Evolutionary conservation across 148 eudicot genomes (phyloP).

Genomic region (Chenopodium quinoa): DNA sequence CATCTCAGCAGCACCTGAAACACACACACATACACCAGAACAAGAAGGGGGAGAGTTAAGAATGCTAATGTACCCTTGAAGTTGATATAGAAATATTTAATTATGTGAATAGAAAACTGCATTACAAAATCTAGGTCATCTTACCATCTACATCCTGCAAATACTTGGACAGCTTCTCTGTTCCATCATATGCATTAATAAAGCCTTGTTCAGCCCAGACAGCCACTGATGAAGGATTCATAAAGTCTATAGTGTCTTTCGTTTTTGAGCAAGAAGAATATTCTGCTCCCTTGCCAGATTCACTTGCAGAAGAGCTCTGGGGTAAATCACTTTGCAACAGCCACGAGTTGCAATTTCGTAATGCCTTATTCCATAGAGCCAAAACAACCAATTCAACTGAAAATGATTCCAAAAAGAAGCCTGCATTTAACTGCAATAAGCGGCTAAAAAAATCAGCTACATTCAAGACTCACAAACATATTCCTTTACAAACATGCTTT

Average conservation of each 20-base stretch:
- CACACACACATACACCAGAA: neutral
- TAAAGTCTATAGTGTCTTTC: conserved; percentile 19
- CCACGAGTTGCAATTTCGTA: conserved; percentile 38
- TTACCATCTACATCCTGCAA: conserved; percentile 38
- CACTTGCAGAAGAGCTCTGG: conserved; percentile 27
- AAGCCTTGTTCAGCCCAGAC: conserved; percentile 48
- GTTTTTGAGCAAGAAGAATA: conserved; percentile 20
- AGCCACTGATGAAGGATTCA: conserved; percentile 30
- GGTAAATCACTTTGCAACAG: conserved; percentile 16
- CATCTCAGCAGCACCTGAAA: conserved; percentile 38
- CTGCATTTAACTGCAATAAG: conserved; percentile 40
- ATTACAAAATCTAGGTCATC: neutral
- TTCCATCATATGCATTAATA: conserved; percentile 39
- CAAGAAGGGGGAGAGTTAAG: neutral
- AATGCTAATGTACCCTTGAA: neutral
- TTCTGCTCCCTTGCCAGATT: conserved; percentile 17
- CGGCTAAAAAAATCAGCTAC: conserved; percentile 4
- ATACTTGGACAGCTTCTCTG: conserved; percentile 38
- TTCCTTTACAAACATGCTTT: neutral
- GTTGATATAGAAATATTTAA: neutral
- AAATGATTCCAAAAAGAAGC: conserved; percentile 41
- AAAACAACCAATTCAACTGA: conserved; percentile 45
- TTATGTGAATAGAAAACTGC: neutral
- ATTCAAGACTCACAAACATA: neutral
- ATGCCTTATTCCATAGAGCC: conserved; percentile 45